Evolutionary conservation across 176 grass and related monocot species (phyloP).

Genomic region (Oryza australiensis): DNA sequence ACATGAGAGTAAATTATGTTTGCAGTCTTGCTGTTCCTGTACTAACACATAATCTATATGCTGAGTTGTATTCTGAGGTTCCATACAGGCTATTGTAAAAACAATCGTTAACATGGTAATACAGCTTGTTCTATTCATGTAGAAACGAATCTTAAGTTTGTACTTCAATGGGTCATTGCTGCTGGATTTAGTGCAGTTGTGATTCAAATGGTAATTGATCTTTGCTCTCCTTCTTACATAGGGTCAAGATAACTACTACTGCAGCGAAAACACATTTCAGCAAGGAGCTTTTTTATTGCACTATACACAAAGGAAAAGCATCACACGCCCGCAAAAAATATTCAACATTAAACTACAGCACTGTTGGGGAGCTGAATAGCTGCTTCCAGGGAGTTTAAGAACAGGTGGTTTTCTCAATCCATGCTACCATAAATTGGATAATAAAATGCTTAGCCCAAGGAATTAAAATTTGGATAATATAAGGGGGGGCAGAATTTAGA

Average conservation of each 20-base stretch:
- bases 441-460: too few relatives aligned
- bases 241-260: neutral
- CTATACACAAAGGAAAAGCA: too few relatives aligned
- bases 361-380: too few relatives aligned
- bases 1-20: neutral
- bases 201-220: conserved; percentile 70
- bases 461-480: too few relatives aligned
- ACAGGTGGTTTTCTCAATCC: too few relatives aligned
- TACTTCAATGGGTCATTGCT: neutral
- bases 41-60: conserved; percentile 1
- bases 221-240: conserved; percentile 20
- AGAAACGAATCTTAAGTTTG: neutral
- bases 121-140: conserved; percentile 4
- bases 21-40: neutral
- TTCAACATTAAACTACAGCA: too few relatives aligned
- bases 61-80: neutral
- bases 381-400: too few relatives aligned
- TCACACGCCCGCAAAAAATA: too few relatives aligned
- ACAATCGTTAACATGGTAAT: conserved; percentile 7
- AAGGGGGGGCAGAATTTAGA: too few relatives aligned
- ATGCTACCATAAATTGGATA: too few relatives aligned
- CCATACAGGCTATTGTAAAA: neutral
- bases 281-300: too few relatives aligned
- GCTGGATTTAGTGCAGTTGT: neutral
- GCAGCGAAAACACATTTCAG: too few relatives aligned